Evolutionary conservation across 2,329 filamentous ascomycete species (phyloP), one percentile per base, ranked within the genome.

Genomic region (Stagonosporopsis cucurbitacearum): DNA sequence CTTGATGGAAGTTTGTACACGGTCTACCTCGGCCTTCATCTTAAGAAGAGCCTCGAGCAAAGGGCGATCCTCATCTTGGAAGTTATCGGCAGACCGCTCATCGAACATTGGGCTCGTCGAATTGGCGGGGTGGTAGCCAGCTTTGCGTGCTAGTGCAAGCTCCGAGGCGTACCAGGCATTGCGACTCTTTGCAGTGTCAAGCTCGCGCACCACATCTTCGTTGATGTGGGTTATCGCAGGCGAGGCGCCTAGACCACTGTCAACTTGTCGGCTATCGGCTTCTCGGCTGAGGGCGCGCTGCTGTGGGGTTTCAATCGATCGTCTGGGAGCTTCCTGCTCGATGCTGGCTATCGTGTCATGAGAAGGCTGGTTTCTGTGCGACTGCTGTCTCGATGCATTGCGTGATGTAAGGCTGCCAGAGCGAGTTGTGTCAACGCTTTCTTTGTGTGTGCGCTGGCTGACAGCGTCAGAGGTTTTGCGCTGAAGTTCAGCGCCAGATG

Each of bases 91-190:
- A 0, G 84, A 83, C 57, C 89, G 87, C 63, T 89, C 87, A 60
- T 98, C 94, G 22, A 96, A 80, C 0, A 87, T 82, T 13, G 91
- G 87, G 68, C 86, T 90, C 23, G 86, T 84, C 1, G 87, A 86
- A 2, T 86, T 80, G 59, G 86, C 92, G 15, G 91, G 85, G 6
- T 86, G 83, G 69, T 98, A 99, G 5, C 95, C 95, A 36, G 91
- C 86, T 76, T 96, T 96, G 45, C 90, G 87, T 6, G 95, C 96
- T 60, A 99, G 81, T 54, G 96, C 92, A 41, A 99, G 81, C 76
- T 99, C 95, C 0, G 94, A 97, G 7, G 92, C 92, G 75, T 96
- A 97, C 95, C 95, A 99, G 0, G 94, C 94, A 76, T 96, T 98
- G 47, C 90, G 86, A 69, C 89, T 95, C 68, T 91, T 91, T 3